These are phyloP conservation scores for Fraxinus angustifolia DNA, from an alignment of 305 asterid species.

Conservation along the genomic window DNA sequence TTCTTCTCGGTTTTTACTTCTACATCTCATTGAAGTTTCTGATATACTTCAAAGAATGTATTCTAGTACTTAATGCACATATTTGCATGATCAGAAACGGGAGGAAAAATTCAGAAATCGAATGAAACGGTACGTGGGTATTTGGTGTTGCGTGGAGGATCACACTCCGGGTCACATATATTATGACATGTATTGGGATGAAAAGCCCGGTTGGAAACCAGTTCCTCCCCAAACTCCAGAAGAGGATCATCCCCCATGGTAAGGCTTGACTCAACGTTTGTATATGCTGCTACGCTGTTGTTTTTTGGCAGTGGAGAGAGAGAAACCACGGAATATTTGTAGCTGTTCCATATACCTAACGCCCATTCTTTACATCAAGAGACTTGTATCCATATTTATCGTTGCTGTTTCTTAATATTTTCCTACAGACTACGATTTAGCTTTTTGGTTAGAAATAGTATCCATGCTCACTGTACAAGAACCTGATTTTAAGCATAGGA, in stretches of 20 bases:
- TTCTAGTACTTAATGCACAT: not conserved
- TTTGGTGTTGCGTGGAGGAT: slow-evolving; percentile 84
- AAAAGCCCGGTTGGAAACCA: slow-evolving; percentile 84
- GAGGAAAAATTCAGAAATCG: slow-evolving; percentile 81
- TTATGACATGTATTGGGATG: slow-evolving; percentile 93
- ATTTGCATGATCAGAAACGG: slow-evolving; percentile 37
- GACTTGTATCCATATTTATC: not conserved
- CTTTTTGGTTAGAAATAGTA: not conserved
- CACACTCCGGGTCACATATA: slow-evolving; percentile 81
- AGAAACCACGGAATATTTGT: not conserved
- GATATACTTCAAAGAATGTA: not conserved
- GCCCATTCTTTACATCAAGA: not conserved
- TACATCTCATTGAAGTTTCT: not conserved
- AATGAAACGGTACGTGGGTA: slow-evolving; percentile 69
- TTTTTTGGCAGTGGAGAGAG: not conserved
- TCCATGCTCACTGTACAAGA: not conserved
- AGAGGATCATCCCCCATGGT: slow-evolving; percentile 87
- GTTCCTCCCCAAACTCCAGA: slow-evolving; percentile 66
- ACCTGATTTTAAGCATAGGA: not conserved
- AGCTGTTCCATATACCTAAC: not conserved
- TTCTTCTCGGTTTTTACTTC: not conserved
- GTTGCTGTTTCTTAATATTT: not conserved
- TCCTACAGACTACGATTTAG: not conserved
- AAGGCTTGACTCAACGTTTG: slow-evolving; percentile 18
- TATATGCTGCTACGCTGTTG: not conserved